Evolutionary conservation across 306 rosid genomes (phyloP), one percentile per base, ranked within the genome.

Genomic region (Pyrus communis): DNA sequence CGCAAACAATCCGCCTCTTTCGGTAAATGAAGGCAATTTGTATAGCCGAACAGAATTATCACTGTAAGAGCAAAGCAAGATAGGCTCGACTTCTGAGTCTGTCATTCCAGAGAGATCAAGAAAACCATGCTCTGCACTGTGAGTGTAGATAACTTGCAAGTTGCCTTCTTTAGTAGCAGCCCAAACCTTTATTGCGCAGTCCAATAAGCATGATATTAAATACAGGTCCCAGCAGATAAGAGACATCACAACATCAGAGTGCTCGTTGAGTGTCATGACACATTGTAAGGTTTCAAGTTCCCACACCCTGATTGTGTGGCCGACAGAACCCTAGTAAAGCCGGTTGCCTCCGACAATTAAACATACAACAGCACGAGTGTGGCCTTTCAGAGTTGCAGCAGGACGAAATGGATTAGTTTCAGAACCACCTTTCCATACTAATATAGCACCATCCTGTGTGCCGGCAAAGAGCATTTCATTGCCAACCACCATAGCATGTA

Each of bases 301-400:
- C 87, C 87, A 86, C 21, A 82, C 92, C 90, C 78, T 82, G 54
- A 88, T 82, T 75, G 73, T 79, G 7, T 76, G 79, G 78, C 84
- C 85, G 75, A 25, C 25, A 25, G 25, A 25, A 22, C 88, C 88
- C 0, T 81, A 85, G 77, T 58, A 86, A 35, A 86, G 8, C 82
- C n/a, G 78, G 0, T 73, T 67, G 33, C 57, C 14, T 45, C 85
- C 84, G 69, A 78, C 65, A 66, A 80, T 49, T 18, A 82, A 69
- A 38, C 81, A 82, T 40, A 49, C 30, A 4, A 75, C 82, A 8
- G 75, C 80, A 23, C 30, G 64, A 21, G 40, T 67, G 75, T 88
- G 84, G 76, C 88, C 89, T 64, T 46, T 55, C 5, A 88, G 63
- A 61, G 77, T 30, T 45, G 74, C 77, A 68, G 73, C 73, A 4